A percentile compares a stretch with the other conserved stretches of the same genome.
Conservation (phyloP, 73 alveolate species). For the Stentor coeruleus region DNA sequence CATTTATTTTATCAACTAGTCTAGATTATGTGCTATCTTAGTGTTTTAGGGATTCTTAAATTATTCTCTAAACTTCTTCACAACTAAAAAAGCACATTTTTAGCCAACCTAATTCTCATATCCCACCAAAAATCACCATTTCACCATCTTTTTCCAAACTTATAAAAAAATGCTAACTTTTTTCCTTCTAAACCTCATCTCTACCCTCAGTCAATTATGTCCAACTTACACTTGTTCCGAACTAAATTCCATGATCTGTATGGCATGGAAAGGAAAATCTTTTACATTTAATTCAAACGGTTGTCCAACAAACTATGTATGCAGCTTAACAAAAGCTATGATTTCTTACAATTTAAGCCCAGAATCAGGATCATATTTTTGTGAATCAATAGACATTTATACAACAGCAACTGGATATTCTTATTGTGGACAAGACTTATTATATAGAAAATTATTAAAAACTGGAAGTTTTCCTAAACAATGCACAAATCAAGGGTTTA, state of each 20-base stretch:
- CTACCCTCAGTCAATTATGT: background rate
- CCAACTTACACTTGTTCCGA: background rate
- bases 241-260: background rate
- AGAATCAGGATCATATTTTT: background rate
- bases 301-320: background rate
- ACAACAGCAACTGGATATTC: background rate
- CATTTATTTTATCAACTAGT: too few species aligned
- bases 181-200: too few species aligned
- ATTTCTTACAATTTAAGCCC: background rate
- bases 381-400: background rate
- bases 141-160: too few species aligned
- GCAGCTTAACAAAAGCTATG: background rate
- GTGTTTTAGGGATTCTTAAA: too few species aligned
- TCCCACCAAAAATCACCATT: too few species aligned
- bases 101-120: too few species aligned
- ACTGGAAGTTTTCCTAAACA: background rate
- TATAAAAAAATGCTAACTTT: too few species aligned
- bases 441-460: background rate
- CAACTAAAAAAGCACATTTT: too few species aligned
- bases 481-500: background rate
- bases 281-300: background rate
- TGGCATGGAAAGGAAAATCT: background rate
- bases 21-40: too few species aligned
- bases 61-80: too few species aligned
- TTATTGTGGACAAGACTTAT: background rate